These are phyloP conservation scores for Stemphylium vesicarium DNA, from an alignment of 2,329 filamentous ascomycete genomes.

Conservation along the genomic window DNA sequence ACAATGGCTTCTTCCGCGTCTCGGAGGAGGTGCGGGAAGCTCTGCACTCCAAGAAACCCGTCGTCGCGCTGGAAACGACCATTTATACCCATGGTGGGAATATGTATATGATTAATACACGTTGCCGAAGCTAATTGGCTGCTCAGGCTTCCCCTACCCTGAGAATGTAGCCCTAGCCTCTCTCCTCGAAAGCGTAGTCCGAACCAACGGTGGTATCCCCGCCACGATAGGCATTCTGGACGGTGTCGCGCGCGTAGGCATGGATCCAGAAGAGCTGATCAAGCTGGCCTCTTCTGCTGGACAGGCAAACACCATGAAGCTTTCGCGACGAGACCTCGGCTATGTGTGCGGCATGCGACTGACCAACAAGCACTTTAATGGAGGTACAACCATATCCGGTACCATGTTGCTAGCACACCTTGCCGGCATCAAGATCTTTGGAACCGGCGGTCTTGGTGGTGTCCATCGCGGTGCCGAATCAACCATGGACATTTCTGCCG, in stretches of 20 bases:
- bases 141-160: slow-evolving; percentile 70
- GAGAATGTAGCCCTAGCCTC: slow-evolving; percentile 78
- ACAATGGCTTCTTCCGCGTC: slow-evolving; percentile 67
- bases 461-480: slow-evolving; percentile 88
- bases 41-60: slow-evolving; percentile 73
- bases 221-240: slow-evolving; percentile 90
- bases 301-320: slow-evolving; percentile 74
- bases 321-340: slow-evolving; percentile 85
- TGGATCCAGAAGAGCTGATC: slow-evolving; percentile 73
- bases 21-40: slow-evolving; percentile 85
- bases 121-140: slow-evolving; percentile 11
- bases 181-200: slow-evolving; percentile 80
- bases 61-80: slow-evolving; percentile 92
- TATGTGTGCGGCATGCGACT: slow-evolving; percentile 77
- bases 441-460: slow-evolving; percentile 91
- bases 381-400: slow-evolving; percentile 90
- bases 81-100: slow-evolving; percentile 89
- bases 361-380: slow-evolving; percentile 73
- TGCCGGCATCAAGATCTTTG: slow-evolving; percentile 90
- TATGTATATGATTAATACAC: neutral
- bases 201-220: slow-evolving; percentile 77
- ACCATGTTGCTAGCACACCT: slow-evolving; percentile 89
- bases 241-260: slow-evolving; percentile 81
- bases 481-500: slow-evolving; percentile 92
- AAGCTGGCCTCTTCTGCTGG: slow-evolving; percentile 71